These are phyloP conservation scores for Podospora conica DNA, from an alignment of 495 filamentous ascomycete species.

Conservation along the genomic window DNA sequence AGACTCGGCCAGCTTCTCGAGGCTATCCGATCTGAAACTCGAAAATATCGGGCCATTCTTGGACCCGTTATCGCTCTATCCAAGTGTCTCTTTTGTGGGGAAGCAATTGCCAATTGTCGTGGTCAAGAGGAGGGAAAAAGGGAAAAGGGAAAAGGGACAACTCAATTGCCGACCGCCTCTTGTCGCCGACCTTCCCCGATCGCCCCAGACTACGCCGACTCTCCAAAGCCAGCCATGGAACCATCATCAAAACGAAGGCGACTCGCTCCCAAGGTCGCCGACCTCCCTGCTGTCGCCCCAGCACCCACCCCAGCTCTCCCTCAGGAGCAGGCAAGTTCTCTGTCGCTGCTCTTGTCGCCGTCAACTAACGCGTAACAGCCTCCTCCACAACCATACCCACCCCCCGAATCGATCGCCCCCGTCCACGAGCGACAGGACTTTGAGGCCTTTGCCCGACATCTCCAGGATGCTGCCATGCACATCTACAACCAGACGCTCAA, in stretches of 20 bases:
- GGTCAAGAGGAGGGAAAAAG: background rate
- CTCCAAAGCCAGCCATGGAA: conserved; percentile 22
- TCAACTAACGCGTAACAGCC: conserved; percentile 8
- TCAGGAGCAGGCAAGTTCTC: conserved; percentile 25
- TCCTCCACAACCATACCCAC: conserved; percentile 20
- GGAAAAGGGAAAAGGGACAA: too few species aligned
- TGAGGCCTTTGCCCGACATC: conserved; percentile 52
- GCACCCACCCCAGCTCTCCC: conserved; percentile 17
- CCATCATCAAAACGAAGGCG: conserved; percentile 33
- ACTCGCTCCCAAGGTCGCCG: conserved; percentile 33
- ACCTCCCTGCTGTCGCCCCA: conserved; percentile 19
- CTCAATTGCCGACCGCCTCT: conserved; percentile 1
- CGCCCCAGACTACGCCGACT: background rate
- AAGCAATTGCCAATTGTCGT: background rate
- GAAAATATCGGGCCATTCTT: background rate
- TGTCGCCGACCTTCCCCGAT: background rate
- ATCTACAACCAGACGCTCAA: conserved; percentile 48
- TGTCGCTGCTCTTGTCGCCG: background rate
- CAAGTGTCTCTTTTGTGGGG: background rate
- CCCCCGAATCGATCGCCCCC: conserved; percentile 18
- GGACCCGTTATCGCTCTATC: background rate
- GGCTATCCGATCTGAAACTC: background rate
- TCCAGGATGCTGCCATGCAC: conserved; percentile 52
- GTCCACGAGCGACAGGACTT: conserved; percentile 46
- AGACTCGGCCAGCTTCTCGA: background rate